These are phyloP conservation scores for Aspergillus fructus DNA, from an alignment of 2,329 filamentous ascomycete species.

Conservation along the genomic window DNA sequence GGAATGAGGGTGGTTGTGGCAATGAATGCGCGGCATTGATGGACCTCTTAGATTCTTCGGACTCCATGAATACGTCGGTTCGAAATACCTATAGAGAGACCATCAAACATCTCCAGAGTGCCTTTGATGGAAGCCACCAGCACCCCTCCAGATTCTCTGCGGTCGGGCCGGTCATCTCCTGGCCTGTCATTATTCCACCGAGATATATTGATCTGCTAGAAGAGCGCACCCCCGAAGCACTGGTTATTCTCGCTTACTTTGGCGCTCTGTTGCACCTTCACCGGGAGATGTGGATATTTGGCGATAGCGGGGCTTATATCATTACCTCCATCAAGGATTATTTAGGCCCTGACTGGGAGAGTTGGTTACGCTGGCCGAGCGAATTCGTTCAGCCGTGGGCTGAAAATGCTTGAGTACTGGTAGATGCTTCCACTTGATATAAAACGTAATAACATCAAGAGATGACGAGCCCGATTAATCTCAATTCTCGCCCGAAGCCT, in stretches of 20 bases:
- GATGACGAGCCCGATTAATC: no score
- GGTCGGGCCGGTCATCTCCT: background rate
- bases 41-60: background rate
- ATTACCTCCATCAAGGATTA: background rate
- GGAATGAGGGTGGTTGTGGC: background rate
- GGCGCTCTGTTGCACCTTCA: background rate
- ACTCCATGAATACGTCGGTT: background rate
- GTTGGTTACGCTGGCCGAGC: background rate
- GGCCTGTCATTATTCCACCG: background rate
- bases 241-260: background rate
- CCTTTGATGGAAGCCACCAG: background rate
- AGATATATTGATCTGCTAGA: background rate
- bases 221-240: background rate
- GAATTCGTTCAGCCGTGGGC: no score
- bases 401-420: no score
- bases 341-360: background rate
- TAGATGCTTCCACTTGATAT: no score
- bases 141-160: background rate
- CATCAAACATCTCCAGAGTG: background rate
- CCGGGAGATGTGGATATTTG: background rate
- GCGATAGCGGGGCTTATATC: background rate
- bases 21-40: background rate
- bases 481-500: no score
- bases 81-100: background rate
- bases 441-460: no score